phyloP scores from a whole-genome alignment of 768 basidiomycete genomes.

The Phanerodontia chrysosporium region DNA sequence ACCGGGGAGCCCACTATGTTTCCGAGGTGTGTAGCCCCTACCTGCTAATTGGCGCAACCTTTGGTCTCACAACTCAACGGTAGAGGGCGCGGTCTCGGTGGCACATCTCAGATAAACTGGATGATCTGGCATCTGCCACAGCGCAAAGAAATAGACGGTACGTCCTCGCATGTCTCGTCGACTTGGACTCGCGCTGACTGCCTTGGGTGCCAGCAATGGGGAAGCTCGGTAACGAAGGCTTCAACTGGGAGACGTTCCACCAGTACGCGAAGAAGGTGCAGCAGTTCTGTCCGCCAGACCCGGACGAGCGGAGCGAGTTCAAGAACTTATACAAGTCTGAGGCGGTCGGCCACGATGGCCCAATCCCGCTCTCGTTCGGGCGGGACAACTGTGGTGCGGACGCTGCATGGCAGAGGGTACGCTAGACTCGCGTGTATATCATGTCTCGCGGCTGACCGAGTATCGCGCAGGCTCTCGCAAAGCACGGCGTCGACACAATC shows the following conservation, averaged over 20 bases:
- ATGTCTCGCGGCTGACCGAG: not conserved
- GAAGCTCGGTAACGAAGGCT: constrained; percentile 49
- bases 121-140: constrained; percentile 27
- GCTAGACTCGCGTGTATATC: not conserved
- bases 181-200: not conserved
- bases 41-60: too few species aligned
- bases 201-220: constrained; percentile 27
- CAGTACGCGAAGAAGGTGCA: constrained; percentile 34
- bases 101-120: constrained; percentile 44
- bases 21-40: not conserved
- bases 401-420: constrained; percentile 13
- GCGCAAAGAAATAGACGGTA: constrained; percentile 27
- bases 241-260: constrained; percentile 40
- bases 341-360: constrained; percentile 12
- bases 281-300: constrained; percentile 3
- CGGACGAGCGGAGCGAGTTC: not conserved
- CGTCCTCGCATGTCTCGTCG: not conserved
- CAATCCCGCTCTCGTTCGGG: constrained; percentile 12
- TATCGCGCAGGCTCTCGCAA: constrained; percentile 8
- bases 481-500: constrained; percentile 3
- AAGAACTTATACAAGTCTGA: constrained; percentile 4
- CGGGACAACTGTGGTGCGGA: constrained; percentile 7
- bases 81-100: constrained; percentile 28
- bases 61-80: too few species aligned
- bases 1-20: not conserved